Percentiles rank a stretch among this genome's conserved stretches.
These are phyloP conservation scores for Ceratobasidium sp. DNA, from an alignment of 1,284 basidiomycete genomes.

Conservation along the genomic window DNA sequence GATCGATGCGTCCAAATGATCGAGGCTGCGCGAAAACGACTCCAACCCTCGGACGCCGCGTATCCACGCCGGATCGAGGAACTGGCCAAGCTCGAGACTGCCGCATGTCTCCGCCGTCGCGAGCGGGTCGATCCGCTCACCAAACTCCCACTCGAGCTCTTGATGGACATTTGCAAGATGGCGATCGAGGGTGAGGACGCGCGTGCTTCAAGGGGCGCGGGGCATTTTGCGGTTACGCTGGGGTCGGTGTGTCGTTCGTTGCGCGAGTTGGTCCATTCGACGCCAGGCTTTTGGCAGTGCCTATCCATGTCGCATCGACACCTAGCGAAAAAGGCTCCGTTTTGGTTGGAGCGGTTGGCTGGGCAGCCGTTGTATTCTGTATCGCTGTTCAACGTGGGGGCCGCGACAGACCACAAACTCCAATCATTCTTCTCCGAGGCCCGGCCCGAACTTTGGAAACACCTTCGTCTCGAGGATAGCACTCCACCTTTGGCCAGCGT, in stretches of 20 bases:
- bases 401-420: not conserved
- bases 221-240: constrained; percentile 5
- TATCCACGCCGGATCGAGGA: constrained; percentile 41
- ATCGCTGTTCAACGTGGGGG: not conserved
- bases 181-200: not conserved
- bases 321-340: not conserved
- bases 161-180: constrained; percentile 53
- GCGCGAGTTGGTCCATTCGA: constrained; percentile 5
- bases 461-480: not conserved
- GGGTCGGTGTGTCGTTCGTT: constrained; percentile 12
- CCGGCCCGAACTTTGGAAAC: not conserved
- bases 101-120: constrained; percentile 46
- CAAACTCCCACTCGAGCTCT: constrained; percentile 68
- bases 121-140: constrained; percentile 47
- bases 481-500: not conserved
- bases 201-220: not conserved
- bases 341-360: constrained; percentile 17
- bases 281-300: constrained; percentile 5
- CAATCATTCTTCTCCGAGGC: not conserved
- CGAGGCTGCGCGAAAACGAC: constrained; percentile 49
- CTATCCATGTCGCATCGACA: not conserved
- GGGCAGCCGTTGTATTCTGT: constrained; percentile 11
- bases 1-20: constrained; percentile 51
- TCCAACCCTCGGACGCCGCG: constrained; percentile 44
- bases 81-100: constrained; percentile 46